phyloP scores from a whole-genome alignment of 352 stramenopile species.

The Pythium diclinum region DNA sequence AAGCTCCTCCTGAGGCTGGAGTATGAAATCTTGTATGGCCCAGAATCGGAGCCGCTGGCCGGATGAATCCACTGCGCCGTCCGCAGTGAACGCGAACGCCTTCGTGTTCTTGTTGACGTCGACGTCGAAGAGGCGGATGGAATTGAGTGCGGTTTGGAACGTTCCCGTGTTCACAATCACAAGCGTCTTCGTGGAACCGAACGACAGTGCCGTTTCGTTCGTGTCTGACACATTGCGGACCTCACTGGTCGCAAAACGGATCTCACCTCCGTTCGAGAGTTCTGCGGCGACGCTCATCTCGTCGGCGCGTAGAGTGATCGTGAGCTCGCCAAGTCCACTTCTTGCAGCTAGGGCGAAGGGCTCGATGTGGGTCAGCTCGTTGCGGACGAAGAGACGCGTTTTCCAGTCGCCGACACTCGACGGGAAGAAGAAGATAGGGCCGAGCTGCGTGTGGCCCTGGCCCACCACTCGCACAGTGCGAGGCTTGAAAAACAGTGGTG shows the following conservation, averaged over 20 bases:
- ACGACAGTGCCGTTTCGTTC: background rate
- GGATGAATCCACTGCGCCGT: background rate
- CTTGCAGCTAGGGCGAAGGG: conserved; percentile 33
- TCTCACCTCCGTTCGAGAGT: background rate
- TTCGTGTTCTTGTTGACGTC: background rate
- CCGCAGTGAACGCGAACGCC: background rate
- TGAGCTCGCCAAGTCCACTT: conserved; percentile 42
- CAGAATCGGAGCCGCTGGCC: background rate
- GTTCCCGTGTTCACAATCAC: background rate
- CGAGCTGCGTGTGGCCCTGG: conserved; percentile 32
- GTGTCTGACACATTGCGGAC: background rate
- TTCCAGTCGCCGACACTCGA: conserved; percentile 33
- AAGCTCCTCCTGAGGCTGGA: background rate
- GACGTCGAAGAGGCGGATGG: background rate
- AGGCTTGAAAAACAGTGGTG: conserved; percentile 28
- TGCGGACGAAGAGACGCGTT: conserved; percentile 48
- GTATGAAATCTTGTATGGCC: background rate
- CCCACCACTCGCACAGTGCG: conserved; percentile 17
- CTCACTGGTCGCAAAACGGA: background rate
- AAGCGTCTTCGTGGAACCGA: background rate
- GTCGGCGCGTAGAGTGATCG: conserved; percentile 9
- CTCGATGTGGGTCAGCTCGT: conserved; percentile 67
- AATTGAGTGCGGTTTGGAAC: background rate
- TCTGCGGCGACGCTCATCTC: background rate
- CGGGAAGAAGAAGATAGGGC: conserved; percentile 65